Evolutionary conservation across 345 rosid genomes (phyloP).

Genomic region (Boechera retrofracta): DNA sequence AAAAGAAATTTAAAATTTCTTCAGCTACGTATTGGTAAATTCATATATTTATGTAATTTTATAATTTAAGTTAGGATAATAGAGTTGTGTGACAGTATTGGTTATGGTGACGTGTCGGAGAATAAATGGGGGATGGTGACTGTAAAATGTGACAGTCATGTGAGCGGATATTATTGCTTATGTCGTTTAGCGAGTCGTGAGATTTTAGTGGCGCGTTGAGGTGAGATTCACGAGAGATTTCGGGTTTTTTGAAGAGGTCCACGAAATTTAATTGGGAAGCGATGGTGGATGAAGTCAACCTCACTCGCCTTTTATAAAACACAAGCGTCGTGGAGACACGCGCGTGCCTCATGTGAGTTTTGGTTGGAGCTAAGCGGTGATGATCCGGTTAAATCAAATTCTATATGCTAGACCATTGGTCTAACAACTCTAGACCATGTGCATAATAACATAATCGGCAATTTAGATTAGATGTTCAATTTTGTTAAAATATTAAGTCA

Average conservation of each 20-base stretch:
- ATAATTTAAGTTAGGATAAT: conserved; percentile 26
- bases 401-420: not conserved
- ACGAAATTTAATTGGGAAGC: conserved; percentile 25
- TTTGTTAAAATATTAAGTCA: not conserved
- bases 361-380: not conserved
- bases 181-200: conserved; percentile 34
- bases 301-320: conserved; percentile 20
- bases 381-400: not conserved
- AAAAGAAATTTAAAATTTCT: not conserved
- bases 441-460: not conserved
- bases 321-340: conserved; percentile 8
- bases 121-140: conserved; percentile 31
- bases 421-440: not conserved
- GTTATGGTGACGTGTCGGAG: conserved; percentile 27
- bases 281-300: conserved; percentile 38
- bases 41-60: too few relatives aligned
- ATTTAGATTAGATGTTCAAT: not conserved
- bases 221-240: conserved; percentile 38
- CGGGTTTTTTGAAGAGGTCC: conserved; percentile 6
- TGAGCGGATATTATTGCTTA: conserved; percentile 26
- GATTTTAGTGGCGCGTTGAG: conserved; percentile 34
- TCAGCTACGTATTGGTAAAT: conserved; percentile 29
- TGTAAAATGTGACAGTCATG: conserved; percentile 43
- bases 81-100: conserved; percentile 31
- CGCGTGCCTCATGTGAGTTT: not conserved